Base-by-base conservation (phyloP, 305 asterid species). In the Ruellia speciosa region DNA sequence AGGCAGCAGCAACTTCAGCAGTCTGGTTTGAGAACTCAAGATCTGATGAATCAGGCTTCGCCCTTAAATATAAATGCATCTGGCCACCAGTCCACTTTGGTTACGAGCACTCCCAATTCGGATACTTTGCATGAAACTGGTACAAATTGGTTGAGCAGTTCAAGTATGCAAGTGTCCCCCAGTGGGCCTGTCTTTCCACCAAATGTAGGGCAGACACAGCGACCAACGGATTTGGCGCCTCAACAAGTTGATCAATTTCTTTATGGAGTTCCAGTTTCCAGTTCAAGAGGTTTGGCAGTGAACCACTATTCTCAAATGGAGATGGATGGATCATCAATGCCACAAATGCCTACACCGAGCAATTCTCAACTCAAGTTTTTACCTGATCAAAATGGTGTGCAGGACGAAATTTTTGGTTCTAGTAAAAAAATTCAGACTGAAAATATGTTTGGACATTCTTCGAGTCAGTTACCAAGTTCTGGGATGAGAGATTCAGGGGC, bases 221-320 rank as follows among this genome's bases (percentile, higher is more conserved):
- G 63, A 15, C 54, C 70, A 59, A 61, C 57, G 72, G 90, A 80
- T 77, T 58, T 63, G 61, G 71, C 58, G 54, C 80, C 84, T 61
- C 88, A 78, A 47, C 84, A 81, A 79, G 87, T 55, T 63, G 92
- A 87, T 64, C 93, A 81, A 60, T 90, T 95, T 54, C 85, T 90
- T 48, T 90, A 77, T 72, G 95, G 96, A 59, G 80, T 85, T 77
- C 95, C 98, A 45, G 63, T 85, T 60, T 73, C 98, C 60, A 67
- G 72, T 69, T 77, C 95, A 66, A 85, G 95, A 77, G 84, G 88
- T 52, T 72, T 76, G 49, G 60, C 72, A 63, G 72, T 55, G 33
- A 80, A 63, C 56, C 88, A 80, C 55, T 76, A 80, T 72, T 64
- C 95, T 63, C 83, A 77, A 54, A 59, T 71, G 75, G 74, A 63